Evolutionary conservation across 169 alveolate species (phyloP), one percentile per base, ranked within the genome.

Genomic region (Eimeria tenella): DNA sequence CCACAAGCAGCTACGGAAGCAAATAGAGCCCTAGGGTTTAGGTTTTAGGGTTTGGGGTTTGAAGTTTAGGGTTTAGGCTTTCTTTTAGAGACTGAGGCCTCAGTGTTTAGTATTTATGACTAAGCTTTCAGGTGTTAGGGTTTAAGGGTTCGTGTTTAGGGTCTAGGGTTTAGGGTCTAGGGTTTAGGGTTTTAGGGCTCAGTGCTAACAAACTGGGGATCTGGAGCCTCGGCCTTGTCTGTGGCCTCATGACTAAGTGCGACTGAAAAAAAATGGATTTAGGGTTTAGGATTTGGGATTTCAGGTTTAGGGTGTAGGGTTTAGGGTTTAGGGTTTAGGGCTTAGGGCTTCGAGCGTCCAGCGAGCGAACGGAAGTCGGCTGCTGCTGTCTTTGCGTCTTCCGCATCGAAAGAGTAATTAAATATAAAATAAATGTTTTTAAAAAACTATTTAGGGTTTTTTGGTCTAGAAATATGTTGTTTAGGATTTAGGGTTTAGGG

Each of bases 321-420:
- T 31, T 31, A 31, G 42, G 42, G 31, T 8, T 68, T 68, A n/a
- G 49, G 31, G 31, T 68, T 68, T 1, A 7, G 77, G 77, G 77
- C 4, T n/a, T 13, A 13, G 77, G 77, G 49, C 13, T 10, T 13
- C 13, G 31, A 17, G 31, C 17, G 49, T 79, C 8, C 94, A 90
- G 82, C 82, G 94, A 5, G 94, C 94, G 70, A 90, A 68, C 50
- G 8, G 73, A 53, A 74, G 52, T 25, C 94, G 75, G 11, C 49
- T 68, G 77, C 77, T 68, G 77, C 77, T 17, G 77, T 13, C 77
- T 68, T 58, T 58, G 68, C 31, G n/a, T 15, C 77, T 68, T 31
- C 42, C 42, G 42, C 42, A 31, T 1, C 42, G 42, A 31, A 31
- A 31, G 42, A 31, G 42, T 31, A 31, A 31, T 1, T 2, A 31